A percentile compares a stretch with the other conserved stretches of the same genome.
Evolutionary conservation across 805 yeast genomes (phyloP).

Genomic region (Sugiyamaella qingdaonensis): DNA sequence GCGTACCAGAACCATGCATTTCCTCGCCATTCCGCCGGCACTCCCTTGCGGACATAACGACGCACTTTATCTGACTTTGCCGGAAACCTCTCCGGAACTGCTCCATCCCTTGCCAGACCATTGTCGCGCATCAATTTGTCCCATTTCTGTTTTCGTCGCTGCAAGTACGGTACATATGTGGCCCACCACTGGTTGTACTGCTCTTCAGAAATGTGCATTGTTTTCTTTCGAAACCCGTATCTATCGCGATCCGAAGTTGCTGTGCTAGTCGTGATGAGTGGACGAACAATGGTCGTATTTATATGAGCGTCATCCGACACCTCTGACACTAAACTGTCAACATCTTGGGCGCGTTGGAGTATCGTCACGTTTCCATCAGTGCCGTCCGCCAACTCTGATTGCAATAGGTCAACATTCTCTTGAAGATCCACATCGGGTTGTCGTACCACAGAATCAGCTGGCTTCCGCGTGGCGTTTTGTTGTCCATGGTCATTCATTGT

Average conservation of each 20-base stretch:
- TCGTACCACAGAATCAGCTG: too few relatives aligned
- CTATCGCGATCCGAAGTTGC: constrained; percentile 48
- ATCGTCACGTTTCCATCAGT: too few relatives aligned
- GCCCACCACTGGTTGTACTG: constrained; percentile 75
- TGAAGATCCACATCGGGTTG: too few relatives aligned
- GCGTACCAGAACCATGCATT: constrained; percentile 96
- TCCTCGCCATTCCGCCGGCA: constrained; percentile 97
- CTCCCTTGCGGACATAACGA: constrained; percentile 81
- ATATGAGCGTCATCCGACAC: constrained; percentile 2
- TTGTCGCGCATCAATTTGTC: constrained; percentile 54
- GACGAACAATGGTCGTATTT: too few relatives aligned
- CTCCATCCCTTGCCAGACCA: constrained; percentile 47
- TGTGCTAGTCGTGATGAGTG: too few relatives aligned
- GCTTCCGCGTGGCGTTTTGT: too few relatives aligned
- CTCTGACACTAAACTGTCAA: neutral
- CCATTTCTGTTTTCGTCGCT: constrained; percentile 77
- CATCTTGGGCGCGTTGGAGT: neutral
- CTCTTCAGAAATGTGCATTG: constrained; percentile 46
- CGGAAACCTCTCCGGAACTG: constrained; percentile 36
- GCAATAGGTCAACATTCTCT: too few relatives aligned
- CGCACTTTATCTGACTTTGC: constrained; percentile 42
- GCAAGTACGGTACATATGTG: constrained; percentile 58
- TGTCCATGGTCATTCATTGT: too few relatives aligned
- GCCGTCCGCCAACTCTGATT: too few relatives aligned
- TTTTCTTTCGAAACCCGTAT: constrained; percentile 80